Evolutionary conservation across 768 basidiomycete species (phyloP), one percentile per base, ranked within the genome.

Genomic region (Pulveroboletus frians): DNA sequence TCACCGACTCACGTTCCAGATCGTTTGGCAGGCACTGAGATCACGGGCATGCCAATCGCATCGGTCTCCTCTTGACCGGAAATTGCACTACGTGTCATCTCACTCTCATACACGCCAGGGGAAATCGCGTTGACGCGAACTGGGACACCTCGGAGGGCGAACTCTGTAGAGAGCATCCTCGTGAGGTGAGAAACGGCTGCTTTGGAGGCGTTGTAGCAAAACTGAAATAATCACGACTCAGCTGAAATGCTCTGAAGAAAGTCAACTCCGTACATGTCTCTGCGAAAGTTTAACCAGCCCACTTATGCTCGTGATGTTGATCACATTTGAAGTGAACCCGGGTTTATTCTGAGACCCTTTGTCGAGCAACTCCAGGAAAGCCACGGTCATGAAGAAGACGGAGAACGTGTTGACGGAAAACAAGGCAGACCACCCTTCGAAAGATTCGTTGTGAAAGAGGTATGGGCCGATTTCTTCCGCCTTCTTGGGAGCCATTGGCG

Each of bases 151-250:
- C 84, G 83, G 47, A 89, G 69, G 4, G 82, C 83, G 45, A 88
- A 74, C 58, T 90, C 88, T 1, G 88, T 88, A 2, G 88, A 71
- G 43, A 91, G 66, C 78, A 89, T 77, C 66, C 74, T 83, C 9
- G 86, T 86, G n/a, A 91, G 69, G 54, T 89, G 87, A 11, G 83
- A 76, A 5, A 80, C 81, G 3, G 86, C 89, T 0, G 85, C 86
- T 63, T 91, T 91, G 7, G 84, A 73, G 57, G 84, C 85, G 65
- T 91, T 91, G 65, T 91, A 91, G 26, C 77, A 79, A 61, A 90
- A 90, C 88, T 91, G 58, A 20, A 43, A 20, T 31, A 18, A 35
- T 38, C 26, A n/a, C 10, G 26, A 26, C 29, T 26, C 35, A 40
- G 35, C n/a, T n/a, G 20, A 26, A 20, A 26, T 31, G 6, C 17